Conservation (phyloP, 768 basidiomycete species). For the Russula sp. region DNA sequence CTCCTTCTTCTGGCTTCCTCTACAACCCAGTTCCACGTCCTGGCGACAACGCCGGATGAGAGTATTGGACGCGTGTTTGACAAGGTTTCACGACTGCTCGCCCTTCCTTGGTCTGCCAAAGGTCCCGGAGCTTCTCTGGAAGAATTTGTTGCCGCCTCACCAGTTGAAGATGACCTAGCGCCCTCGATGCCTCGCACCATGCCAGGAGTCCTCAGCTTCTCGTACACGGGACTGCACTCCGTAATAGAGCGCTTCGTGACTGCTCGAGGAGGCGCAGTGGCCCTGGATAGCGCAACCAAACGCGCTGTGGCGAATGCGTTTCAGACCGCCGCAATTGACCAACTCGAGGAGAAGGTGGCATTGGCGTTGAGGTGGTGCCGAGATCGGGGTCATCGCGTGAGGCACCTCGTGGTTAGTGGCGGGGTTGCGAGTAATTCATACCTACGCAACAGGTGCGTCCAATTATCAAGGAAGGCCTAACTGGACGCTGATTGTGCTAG, state of each 20-base stretch:
- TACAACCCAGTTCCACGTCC: slow-evolving; percentile 54
- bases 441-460: slow-evolving; percentile 58
- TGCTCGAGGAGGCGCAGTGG: slow-evolving; percentile 40
- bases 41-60: slow-evolving; percentile 73
- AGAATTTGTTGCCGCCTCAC: slow-evolving; percentile 49
- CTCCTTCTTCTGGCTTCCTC: slow-evolving; percentile 74
- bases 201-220: slow-evolving; percentile 61
- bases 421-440: slow-evolving; percentile 88
- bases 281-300: slow-evolving; percentile 41
- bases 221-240: slow-evolving; percentile 76
- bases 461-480: not conserved
- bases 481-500: slow-evolving; percentile 33
- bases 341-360: slow-evolving; percentile 71
- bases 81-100: slow-evolving; percentile 71
- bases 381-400: slow-evolving; percentile 44
- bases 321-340: slow-evolving; percentile 65
- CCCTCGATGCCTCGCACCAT: slow-evolving; percentile 47
- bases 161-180: slow-evolving; percentile 30
- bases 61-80: slow-evolving; percentile 81
- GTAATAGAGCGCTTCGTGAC: slow-evolving; percentile 58
- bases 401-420: slow-evolving; percentile 77
- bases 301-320: slow-evolving; percentile 65
- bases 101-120: slow-evolving; percentile 56
- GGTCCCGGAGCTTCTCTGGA: slow-evolving; percentile 85
- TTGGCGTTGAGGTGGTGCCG: slow-evolving; percentile 50